A percentile compares a stretch with the other conserved stretches of the same genome.
Conservation (phyloP, 164 flowering plant genomes). For the Magnolia sinica region DNA sequence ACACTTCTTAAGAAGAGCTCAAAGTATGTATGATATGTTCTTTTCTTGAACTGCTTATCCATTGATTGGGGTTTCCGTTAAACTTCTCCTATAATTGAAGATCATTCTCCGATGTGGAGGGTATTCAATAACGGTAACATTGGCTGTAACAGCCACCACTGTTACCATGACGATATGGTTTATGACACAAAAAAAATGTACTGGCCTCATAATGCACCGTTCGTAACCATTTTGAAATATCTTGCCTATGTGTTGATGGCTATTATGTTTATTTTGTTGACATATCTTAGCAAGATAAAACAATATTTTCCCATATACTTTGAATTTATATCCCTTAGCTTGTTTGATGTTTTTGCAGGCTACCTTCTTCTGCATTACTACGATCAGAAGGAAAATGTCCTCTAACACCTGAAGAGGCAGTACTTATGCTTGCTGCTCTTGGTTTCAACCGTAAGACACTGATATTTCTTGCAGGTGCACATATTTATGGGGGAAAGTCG, state of each 20-base stretch:
- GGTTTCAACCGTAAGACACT: slow-evolving; percentile 83
- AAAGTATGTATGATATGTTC: slow-evolving; percentile 40
- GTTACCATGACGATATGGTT: too few species aligned
- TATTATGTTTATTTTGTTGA: too few species aligned
- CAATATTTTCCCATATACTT: too few species aligned
- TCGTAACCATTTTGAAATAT: too few species aligned
- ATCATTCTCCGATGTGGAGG: not conserved
- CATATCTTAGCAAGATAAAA: too few species aligned
- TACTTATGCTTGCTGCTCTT: slow-evolving; percentile 90
- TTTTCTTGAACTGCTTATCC: not conserved
- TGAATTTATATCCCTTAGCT: too few species aligned
- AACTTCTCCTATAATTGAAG: not conserved
- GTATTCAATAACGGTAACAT: too few species aligned
- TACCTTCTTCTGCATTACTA: slow-evolving; percentile 73
- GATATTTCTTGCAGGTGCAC: slow-evolving; percentile 86
- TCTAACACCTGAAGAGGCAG: slow-evolving; percentile 94
- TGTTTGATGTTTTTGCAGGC: slow-evolving; percentile 38
- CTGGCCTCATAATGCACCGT: too few species aligned
- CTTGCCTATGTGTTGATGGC: too few species aligned
- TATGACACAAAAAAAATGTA: too few species aligned
- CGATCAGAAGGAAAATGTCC: slow-evolving; percentile 91
- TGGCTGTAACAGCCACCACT: too few species aligned
- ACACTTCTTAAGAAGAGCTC: slow-evolving; percentile 46
- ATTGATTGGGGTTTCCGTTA: not conserved
- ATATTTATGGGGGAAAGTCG: slow-evolving; percentile 85